Conservation (phyloP, 2,329 filamentous ascomycete genomes). For the Colletotrichum horii region DNA sequence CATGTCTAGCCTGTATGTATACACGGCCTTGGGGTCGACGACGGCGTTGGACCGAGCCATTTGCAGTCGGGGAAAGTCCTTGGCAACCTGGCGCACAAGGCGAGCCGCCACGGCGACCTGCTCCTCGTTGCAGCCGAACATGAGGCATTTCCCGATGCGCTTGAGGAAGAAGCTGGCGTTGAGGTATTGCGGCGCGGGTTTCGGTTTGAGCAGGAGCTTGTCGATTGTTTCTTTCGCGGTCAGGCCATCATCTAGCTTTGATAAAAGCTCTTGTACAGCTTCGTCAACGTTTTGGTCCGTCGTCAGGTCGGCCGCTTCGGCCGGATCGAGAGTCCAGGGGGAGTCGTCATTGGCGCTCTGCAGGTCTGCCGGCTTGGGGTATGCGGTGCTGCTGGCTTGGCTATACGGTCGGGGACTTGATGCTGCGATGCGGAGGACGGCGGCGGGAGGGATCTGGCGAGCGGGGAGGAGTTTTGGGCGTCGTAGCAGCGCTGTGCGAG, state of each 20-base stretch:
- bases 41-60: background rate
- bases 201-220: background rate
- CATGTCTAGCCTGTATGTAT: background rate
- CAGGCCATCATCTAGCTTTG: background rate
- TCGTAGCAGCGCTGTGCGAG: background rate
- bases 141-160: constrained; percentile 23
- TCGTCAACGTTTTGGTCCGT: background rate
- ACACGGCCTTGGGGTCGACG: background rate
- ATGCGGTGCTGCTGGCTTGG: background rate
- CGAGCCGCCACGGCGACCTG: constrained; percentile 15
- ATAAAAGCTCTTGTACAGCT: background rate
- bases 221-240: background rate
- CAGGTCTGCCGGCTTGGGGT: background rate
- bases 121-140: constrained; percentile 21
- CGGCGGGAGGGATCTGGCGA: background rate
- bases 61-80: background rate
- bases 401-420: background rate
- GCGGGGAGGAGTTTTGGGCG: background rate
- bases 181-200: background rate
- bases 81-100: constrained; percentile 6
- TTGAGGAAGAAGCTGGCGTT: background rate
- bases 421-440: background rate
- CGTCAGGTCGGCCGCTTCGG: background rate
- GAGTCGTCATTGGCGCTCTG: background rate
- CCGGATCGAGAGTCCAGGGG: background rate